Conservation (phyloP, 148 eudicot genomes). For the Cornus florida region DNA sequence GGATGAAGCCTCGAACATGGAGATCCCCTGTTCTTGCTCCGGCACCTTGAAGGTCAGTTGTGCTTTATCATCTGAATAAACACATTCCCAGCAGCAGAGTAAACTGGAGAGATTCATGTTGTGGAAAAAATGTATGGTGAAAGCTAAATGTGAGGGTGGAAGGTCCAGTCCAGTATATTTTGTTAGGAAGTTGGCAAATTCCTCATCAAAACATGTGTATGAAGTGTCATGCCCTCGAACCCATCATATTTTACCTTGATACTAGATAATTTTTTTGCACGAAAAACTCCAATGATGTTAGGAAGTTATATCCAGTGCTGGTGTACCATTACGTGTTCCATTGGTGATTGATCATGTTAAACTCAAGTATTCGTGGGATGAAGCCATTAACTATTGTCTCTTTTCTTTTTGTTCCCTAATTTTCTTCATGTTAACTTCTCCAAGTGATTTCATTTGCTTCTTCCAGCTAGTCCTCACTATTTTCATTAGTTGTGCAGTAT, state of each 20-base stretch:
- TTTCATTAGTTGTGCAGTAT: slow-evolving; percentile 43
- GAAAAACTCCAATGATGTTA: too few species aligned
- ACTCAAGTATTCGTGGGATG: too few species aligned
- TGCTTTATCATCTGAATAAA: background rate
- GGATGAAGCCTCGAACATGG: slow-evolving; percentile 73
- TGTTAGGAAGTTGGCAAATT: too few species aligned
- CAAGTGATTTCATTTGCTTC: background rate
- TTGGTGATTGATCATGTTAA: background rate
- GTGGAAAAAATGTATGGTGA: too few species aligned
- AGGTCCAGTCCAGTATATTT: background rate
- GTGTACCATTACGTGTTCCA: background rate
- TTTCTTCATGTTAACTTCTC: background rate
- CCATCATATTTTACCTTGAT: too few species aligned
- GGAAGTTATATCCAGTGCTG: background rate
- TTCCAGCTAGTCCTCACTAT: too few species aligned
- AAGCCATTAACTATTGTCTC: background rate
- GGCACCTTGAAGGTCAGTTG: slow-evolving; percentile 81
- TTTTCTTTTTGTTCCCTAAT: background rate
- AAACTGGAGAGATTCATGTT: too few species aligned
- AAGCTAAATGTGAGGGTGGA: too few species aligned
- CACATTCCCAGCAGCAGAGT: too few species aligned
- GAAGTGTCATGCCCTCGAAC: too few species aligned
- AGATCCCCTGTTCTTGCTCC: slow-evolving; percentile 78
- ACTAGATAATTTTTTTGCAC: too few species aligned
- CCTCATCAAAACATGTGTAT: too few species aligned